These are phyloP conservation scores for Aspergillus sclerotiicarbonarius DNA, from an alignment of 495 filamentous ascomycete species.

Conservation along the genomic window DNA sequence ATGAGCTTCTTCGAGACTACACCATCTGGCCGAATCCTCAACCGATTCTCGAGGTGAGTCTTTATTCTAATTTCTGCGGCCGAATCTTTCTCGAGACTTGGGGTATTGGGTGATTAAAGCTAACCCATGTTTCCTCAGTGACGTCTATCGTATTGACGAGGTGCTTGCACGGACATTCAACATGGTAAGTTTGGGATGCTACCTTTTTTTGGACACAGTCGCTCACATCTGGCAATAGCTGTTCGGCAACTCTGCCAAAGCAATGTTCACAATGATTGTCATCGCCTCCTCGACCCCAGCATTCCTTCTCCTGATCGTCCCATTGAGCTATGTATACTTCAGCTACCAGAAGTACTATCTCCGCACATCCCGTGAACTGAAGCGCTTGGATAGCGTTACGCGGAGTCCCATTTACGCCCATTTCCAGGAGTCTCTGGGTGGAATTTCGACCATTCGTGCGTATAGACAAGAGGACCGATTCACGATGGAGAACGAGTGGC, in stretches of 20 bases:
- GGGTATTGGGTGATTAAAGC: neutral
- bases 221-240: conserved; percentile 51
- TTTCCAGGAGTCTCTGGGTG: conserved; percentile 95
- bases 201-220: neutral
- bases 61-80: neutral
- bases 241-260: conserved; percentile 83
- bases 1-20: conserved; percentile 99
- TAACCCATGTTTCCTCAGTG: conserved; percentile 45
- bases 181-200: conserved; percentile 51
- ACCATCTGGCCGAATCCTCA: conserved; percentile 93
- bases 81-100: neutral
- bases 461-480: conserved; percentile 89
- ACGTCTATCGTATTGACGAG: conserved; percentile 95
- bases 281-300: conserved; percentile 78
- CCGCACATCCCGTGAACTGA: conserved; percentile 91
- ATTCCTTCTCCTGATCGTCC: conserved; percentile 78
- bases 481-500: conserved; percentile 92
- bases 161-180: conserved; percentile 89
- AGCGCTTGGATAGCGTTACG: conserved; percentile 91
- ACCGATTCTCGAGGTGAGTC: conserved; percentile 85
- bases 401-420: conserved; percentile 96
- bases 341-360: conserved; percentile 98
- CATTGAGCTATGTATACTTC: conserved; percentile 77
- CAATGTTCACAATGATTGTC: conserved; percentile 81
- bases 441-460: conserved; percentile 95